Evolutionary conservation across 192 early-diverging fungal genomes (phyloP).

Genomic region (Glomus cerebriforme): DNA sequence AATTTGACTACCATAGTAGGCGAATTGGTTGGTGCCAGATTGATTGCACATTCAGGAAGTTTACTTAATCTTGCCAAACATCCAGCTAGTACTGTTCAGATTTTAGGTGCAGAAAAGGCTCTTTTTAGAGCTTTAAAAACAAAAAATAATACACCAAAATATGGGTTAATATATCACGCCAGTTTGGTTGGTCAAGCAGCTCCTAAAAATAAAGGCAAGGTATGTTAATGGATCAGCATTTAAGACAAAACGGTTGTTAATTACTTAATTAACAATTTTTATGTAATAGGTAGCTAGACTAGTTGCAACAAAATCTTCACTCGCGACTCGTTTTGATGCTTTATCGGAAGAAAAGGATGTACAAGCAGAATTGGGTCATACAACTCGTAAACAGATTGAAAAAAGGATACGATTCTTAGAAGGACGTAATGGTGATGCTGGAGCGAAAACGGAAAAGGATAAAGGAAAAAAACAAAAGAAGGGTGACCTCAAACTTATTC

Average conservation of each 20-base stretch:
- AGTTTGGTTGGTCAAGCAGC: constrained; percentile 95
- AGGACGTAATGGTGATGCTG: neutral
- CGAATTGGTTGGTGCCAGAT: constrained; percentile 96
- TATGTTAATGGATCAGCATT: neutral
- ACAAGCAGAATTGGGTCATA: constrained; percentile 17
- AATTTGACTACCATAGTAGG: constrained; percentile 94
- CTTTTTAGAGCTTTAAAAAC: constrained; percentile 99
- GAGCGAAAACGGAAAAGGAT: neutral
- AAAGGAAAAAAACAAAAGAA: neutral
- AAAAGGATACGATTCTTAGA: constrained; percentile 13
- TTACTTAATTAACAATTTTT: neutral
- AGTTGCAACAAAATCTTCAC: constrained; percentile 89
- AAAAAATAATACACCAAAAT: constrained; percentile 98
- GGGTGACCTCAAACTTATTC: neutral
- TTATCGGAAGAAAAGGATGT: constrained; percentile 65
- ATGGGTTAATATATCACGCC: constrained; percentile 98
- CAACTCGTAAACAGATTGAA: constrained; percentile 11
- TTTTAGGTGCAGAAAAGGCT: constrained; percentile 99
- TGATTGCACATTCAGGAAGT: constrained; percentile 96
- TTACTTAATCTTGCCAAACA: constrained; percentile 97
- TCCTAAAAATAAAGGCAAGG: constrained; percentile 96
- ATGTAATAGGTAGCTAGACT: constrained; percentile 80
- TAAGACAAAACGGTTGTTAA: neutral
- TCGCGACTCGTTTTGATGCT: constrained; percentile 90
- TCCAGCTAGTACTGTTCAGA: constrained; percentile 98